Percentiles rank a stretch among this genome's conserved stretches.
phyloP scores from a whole-genome alignment of 2,329 filamentous ascomycete genomes.

The Thelonectria discophora region DNA sequence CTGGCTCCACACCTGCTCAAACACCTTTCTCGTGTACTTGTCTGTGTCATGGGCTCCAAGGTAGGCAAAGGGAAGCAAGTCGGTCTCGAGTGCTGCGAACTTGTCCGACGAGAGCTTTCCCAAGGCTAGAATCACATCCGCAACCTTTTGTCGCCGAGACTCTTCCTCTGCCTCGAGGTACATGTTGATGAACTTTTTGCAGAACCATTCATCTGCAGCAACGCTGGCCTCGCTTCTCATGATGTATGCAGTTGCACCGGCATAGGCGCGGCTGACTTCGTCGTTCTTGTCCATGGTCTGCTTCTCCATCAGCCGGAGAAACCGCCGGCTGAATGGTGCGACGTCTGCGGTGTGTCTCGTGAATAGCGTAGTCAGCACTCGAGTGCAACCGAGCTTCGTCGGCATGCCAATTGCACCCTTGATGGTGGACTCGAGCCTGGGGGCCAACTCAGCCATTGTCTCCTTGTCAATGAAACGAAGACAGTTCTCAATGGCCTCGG shows the following conservation, averaged over 20 bases:
- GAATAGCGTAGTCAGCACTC: conserved; percentile 84
- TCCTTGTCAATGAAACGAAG: conserved; percentile 82
- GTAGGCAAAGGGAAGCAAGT: conserved; percentile 86
- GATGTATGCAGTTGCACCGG: conserved; percentile 85
- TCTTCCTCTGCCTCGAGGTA: conserved; percentile 88
- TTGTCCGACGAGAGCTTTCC: conserved; percentile 89
- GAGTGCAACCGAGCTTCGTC: conserved; percentile 90
- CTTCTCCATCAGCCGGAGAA: conserved; percentile 81
- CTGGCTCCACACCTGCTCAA: conserved; percentile 86
- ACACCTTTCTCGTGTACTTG: conserved; percentile 80
- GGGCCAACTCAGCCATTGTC: conserved; percentile 79
- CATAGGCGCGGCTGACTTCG: conserved; percentile 90
- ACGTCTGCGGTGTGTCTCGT: conserved; percentile 82
- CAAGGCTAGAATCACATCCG: conserved; percentile 83
- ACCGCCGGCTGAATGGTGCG: conserved; percentile 75
- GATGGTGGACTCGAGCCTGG: conserved; percentile 78
- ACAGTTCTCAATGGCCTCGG: conserved; percentile 89
- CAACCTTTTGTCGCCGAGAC: conserved; percentile 75
- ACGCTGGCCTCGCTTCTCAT: conserved; percentile 65
- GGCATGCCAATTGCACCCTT: conserved; percentile 89
- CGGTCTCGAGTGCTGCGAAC: conserved; percentile 78
- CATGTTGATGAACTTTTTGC: conserved; percentile 66
- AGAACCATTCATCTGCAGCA: conserved; percentile 57
- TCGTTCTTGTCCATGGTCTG: conserved; percentile 91
- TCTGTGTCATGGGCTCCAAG: conserved; percentile 87